phyloP scores from a whole-genome alignment of 331 rosid species.

The Pyracantha coccinea region DNA sequence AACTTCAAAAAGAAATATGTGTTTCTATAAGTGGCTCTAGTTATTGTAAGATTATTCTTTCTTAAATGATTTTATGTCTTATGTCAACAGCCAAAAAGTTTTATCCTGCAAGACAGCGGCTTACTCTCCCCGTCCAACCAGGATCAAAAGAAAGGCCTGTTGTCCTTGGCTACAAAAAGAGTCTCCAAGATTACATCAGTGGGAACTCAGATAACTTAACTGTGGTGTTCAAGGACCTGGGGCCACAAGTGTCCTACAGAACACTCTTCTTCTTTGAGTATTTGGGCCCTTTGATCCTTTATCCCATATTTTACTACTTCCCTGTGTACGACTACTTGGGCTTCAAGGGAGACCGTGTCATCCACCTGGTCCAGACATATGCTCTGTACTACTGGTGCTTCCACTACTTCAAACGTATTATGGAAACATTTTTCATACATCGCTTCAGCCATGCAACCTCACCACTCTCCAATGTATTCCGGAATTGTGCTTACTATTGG shows the following conservation, averaged over 20 bases:
- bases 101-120: slow-evolving; percentile 80
- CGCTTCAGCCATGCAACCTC: slow-evolving; percentile 98
- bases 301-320: slow-evolving; percentile 81
- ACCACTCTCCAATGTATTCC: slow-evolving; percentile 81
- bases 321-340: slow-evolving; percentile 73
- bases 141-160: slow-evolving; percentile 81
- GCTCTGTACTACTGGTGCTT: slow-evolving; percentile 94
- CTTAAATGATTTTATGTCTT: slow-evolving; percentile 26
- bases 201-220: slow-evolving; percentile 55
- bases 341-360: slow-evolving; percentile 65
- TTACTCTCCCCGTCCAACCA: slow-evolving; percentile 70
- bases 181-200: slow-evolving; percentile 53
- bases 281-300: slow-evolving; percentile 86
- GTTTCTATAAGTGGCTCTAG: background rate
- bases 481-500: slow-evolving; percentile 97
- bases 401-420: slow-evolving; percentile 84
- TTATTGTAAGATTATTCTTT: background rate
- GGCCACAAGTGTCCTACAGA: slow-evolving; percentile 80
- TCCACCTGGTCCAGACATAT: slow-evolving; percentile 79
- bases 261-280: slow-evolving; percentile 86
- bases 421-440: slow-evolving; percentile 89
- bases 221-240: slow-evolving; percentile 79
- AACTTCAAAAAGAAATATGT: background rate
- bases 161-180: slow-evolving; percentile 67
- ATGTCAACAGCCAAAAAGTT: slow-evolving; percentile 67